Evolutionary conservation across 164 flowering plant species (phyloP).

Genomic region (Warburgia ugandensis): DNA sequence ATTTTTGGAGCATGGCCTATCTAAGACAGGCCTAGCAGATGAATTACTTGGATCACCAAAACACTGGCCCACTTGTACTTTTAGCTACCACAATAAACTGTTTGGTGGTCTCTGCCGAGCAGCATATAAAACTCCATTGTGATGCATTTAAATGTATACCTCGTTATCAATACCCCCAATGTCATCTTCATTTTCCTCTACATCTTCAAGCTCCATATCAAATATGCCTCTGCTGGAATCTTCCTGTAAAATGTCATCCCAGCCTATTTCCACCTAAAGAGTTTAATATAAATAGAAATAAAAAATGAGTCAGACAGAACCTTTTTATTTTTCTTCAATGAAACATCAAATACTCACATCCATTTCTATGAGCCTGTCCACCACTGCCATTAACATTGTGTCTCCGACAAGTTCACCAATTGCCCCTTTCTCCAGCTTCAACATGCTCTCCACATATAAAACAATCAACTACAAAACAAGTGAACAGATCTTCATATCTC

Average conservation of each 20-base stretch:
- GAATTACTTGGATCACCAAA: too few relatives aligned
- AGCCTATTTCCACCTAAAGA: slow-evolving; percentile 71
- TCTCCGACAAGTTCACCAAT: slow-evolving; percentile 64
- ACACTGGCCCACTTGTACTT: too few relatives aligned
- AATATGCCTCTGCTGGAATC: slow-evolving; percentile 71
- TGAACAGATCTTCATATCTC: slow-evolving; percentile 5
- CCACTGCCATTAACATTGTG: slow-evolving; percentile 36
- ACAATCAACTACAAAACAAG: slow-evolving; percentile 27
- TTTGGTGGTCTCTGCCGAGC: too few relatives aligned
- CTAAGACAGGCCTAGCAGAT: too few relatives aligned
- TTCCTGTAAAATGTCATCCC: slow-evolving; percentile 65
- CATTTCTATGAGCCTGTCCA: slow-evolving; percentile 71
- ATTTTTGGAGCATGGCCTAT: too few relatives aligned
- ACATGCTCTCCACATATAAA: slow-evolving; percentile 79
- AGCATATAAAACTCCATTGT: too few relatives aligned
- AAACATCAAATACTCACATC: slow-evolving; percentile 56
- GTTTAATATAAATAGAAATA: background rate
- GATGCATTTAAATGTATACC: slow-evolving; percentile 36
- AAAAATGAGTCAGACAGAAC: background rate
- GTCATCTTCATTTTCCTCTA: slow-evolving; percentile 34
- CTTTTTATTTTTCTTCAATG: background rate
- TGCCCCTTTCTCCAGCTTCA: slow-evolving; percentile 65
- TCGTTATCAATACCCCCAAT: slow-evolving; percentile 28
- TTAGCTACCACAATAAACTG: too few relatives aligned
- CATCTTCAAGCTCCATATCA: slow-evolving; percentile 78